Percentiles rank a stretch among this genome's conserved stretches.
phyloP scores from a whole-genome alignment of 495 filamentous ascomycete species.

The Apiosordaria backusii region DNA sequence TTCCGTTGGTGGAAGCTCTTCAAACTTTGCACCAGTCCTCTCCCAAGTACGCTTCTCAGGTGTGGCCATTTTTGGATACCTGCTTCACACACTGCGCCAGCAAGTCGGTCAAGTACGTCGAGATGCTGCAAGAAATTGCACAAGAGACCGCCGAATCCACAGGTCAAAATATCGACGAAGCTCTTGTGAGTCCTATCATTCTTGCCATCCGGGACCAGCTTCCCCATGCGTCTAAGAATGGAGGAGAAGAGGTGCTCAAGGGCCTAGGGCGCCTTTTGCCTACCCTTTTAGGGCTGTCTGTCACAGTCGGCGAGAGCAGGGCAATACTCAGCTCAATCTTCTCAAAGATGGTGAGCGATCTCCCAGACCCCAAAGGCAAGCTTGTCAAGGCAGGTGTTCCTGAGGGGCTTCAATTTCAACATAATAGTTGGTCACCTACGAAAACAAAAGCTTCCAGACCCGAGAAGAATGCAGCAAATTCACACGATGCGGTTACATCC shows the following conservation, averaged over 20 bases:
- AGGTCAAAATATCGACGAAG: constrained; percentile 2
- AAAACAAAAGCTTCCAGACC: not conserved
- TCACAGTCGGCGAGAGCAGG: constrained; percentile 38
- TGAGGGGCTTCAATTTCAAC: constrained; percentile 13
- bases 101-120: constrained; percentile 71
- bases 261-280: constrained; percentile 55
- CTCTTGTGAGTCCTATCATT: constrained; percentile 48
- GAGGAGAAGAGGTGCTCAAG: constrained; percentile 35
- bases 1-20: constrained; percentile 53
- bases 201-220: constrained; percentile 72
- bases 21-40: constrained; percentile 21
- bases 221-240: constrained; percentile 59
- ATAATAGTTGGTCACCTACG: constrained; percentile 15
- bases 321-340: constrained; percentile 37
- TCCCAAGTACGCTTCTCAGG: constrained; percentile 7
- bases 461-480: not conserved
- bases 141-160: constrained; percentile 20
- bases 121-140: constrained; percentile 43
- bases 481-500: not conserved
- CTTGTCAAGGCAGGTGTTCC: constrained; percentile 19
- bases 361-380: constrained; percentile 20
- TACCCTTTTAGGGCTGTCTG: constrained; percentile 50
- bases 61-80: constrained; percentile 73
- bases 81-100: constrained; percentile 67
- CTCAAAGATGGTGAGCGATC: constrained; percentile 27